Evolutionary conservation across 192 early-diverging fungal genomes (phyloP), one percentile per base, ranked within the genome.

Genomic region (Coemansia asiatica): DNA sequence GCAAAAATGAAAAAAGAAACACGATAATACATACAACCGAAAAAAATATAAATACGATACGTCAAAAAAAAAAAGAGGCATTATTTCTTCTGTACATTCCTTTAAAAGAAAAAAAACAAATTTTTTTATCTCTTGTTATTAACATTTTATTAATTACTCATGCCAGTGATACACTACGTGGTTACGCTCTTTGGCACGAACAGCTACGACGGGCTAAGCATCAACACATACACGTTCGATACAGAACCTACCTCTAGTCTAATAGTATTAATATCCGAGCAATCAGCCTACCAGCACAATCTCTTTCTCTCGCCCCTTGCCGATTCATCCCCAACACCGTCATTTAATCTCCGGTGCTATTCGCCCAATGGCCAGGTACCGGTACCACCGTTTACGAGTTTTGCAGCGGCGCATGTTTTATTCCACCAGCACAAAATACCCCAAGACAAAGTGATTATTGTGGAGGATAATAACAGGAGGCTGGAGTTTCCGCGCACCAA

Each of bases 111-210:
- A 4, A 44, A 2, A 44, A 10, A 16, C 40, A 16, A 51, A 2
- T 26, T 56, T 29, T 35, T 56, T 28, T 13, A 9, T 33, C 6
- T 33, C 29, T 2, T 35, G 55, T 19, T 56, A n/a, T 35, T 56
- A 56, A 6, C 33, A 5, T 51, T 25, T 51, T 25, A 51, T 51
- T 56, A 27, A n/a, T 19, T 31, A 31, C 23, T n/a, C 16, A 59
- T 59, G 57, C 23, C 57, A 6, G 36, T 36, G 25, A 23, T 40
- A 4, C 65, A 76, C n/a, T 56, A 64, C 35, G 35, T 57, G 0
- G 74, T 76, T 10, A 57, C 56, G 31, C 40, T 70, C 19, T 76
- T 70, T 53, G 64, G 68, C 13, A 56, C 67, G 0, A 65, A 38
- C n/a, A 36, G 38, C 4, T 70, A 57, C 25, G 74, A 76, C 29